These are phyloP conservation scores for Rubus parviflorus DNA, from an alignment of 306 rosid species.

Conservation along the genomic window DNA sequence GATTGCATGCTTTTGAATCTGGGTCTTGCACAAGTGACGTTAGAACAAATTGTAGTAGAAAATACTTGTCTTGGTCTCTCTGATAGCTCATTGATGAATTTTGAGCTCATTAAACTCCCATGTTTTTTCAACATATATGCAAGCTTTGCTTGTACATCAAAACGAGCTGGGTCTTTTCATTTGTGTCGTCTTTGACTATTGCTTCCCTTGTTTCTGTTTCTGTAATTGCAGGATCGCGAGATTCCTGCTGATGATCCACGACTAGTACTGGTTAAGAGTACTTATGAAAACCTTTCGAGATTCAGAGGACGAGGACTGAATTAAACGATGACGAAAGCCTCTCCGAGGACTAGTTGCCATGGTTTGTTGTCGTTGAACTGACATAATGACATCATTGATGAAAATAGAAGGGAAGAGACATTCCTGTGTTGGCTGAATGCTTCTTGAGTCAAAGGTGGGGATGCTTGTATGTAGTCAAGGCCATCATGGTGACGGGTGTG, in stretches of 20 bases:
- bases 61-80: neutral
- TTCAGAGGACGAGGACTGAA: constrained; percentile 23
- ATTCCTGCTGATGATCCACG: constrained; percentile 87
- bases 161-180: neutral
- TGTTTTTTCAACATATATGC: neutral
- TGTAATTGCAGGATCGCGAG: constrained; percentile 59
- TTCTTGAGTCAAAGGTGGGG: neutral
- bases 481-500: neutral
- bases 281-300: constrained; percentile 41
- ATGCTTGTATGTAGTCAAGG: neutral
- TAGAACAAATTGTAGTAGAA: neutral
- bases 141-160: neutral
- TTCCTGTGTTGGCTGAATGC: neutral
- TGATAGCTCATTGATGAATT: neutral
- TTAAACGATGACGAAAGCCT: constrained; percentile 18
- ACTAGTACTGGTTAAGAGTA: constrained; percentile 49
- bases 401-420: neutral
- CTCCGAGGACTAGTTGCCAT: neutral
- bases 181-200: neutral
- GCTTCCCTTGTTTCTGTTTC: neutral
- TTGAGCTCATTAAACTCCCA: neutral
- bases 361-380: neutral
- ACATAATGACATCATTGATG: neutral
- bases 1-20: neutral
- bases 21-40: neutral